A percentile compares a stretch with the other conserved stretches of the same genome.
phyloP scores from a whole-genome alignment of 2,329 filamentous ascomycete genomes.

The Penicillium frequentans region DNA sequence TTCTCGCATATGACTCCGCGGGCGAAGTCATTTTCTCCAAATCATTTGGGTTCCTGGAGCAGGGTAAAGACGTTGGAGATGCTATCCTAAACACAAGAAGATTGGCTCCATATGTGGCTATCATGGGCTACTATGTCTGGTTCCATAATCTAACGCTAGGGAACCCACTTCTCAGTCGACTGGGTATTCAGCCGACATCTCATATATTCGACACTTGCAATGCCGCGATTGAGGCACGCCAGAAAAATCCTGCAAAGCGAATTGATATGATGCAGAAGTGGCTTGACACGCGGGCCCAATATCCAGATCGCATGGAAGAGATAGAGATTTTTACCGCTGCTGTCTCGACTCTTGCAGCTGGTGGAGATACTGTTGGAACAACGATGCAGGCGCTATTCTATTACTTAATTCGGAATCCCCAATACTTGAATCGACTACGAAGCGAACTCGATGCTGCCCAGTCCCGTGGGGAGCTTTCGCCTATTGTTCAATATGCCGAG shows the following conservation, averaged over 20 bases:
- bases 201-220: conserved; percentile 42
- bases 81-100: conserved; percentile 36
- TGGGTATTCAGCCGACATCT: conserved; percentile 36
- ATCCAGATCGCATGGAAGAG: conserved; percentile 36
- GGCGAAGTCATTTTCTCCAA: conserved; percentile 39
- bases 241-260: conserved; percentile 31
- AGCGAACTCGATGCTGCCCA: conserved; percentile 25
- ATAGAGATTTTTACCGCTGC: conserved; percentile 36
- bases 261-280: conserved; percentile 41
- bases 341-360: conserved; percentile 39
- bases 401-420: conserved; percentile 31
- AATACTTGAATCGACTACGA: conserved; percentile 12
- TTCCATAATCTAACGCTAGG: conserved; percentile 37
- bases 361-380: conserved; percentile 39
- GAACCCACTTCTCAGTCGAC: conserved; percentile 39
- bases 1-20: conserved; percentile 37
- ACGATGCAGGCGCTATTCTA: conserved; percentile 40
- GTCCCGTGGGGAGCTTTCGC: conserved; percentile 18
- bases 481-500: conserved; percentile 25
- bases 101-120: conserved; percentile 31
- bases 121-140: conserved; percentile 37
- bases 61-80: conserved; percentile 35
- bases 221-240: conserved; percentile 31
- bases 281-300: conserved; percentile 30
- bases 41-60: conserved; percentile 35